Evolutionary conservation across 495 filamentous ascomycete species (phyloP).

Genomic region (Aspergillus conjunctus): DNA sequence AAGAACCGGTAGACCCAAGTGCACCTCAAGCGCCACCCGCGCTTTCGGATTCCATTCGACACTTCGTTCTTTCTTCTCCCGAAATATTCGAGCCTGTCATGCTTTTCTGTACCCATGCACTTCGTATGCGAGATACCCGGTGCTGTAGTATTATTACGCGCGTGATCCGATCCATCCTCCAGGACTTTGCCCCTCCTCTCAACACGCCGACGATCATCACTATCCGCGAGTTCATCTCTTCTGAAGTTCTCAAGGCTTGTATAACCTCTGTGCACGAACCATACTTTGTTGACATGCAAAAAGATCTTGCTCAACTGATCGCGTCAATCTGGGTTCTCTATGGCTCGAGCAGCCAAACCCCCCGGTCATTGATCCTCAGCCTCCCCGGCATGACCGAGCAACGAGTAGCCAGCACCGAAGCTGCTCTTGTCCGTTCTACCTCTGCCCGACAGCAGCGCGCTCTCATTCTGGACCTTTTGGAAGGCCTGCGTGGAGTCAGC

Average conservation of each 20-base stretch:
- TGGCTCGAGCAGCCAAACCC: constrained; percentile 57
- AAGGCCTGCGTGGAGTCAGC: constrained; percentile 82
- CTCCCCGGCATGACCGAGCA: constrained; percentile 59
- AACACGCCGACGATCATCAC: constrained; percentile 59
- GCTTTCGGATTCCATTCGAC: constrained; percentile 58
- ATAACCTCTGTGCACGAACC: constrained; percentile 89
- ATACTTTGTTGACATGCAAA: constrained; percentile 96
- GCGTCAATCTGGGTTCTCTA: constrained; percentile 81
- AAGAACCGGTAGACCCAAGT: constrained; percentile 45
- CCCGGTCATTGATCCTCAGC: constrained; percentile 55
- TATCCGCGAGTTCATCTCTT: constrained; percentile 89
- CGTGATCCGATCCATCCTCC: constrained; percentile 79
- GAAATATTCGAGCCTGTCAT: constrained; percentile 84
- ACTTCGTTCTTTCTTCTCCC: constrained; percentile 79
- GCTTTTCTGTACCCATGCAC: constrained; percentile 85
- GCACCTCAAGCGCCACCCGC: constrained; percentile 38
- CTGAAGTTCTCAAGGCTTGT: constrained; percentile 77
- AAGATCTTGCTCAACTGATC: constrained; percentile 86
- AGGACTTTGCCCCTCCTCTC: constrained; percentile 65
- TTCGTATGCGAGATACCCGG: constrained; percentile 87
- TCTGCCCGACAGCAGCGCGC: constrained; percentile 76
- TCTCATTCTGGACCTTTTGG: constrained; percentile 81
- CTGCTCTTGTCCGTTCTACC: constrained; percentile 59
- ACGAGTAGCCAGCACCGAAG: constrained; percentile 49
- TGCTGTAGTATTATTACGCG: constrained; percentile 83